Evolutionary conservation across 257 asterid species (phyloP), one percentile per base, ranked within the genome.

Genomic region (Solanum dulcamara): DNA sequence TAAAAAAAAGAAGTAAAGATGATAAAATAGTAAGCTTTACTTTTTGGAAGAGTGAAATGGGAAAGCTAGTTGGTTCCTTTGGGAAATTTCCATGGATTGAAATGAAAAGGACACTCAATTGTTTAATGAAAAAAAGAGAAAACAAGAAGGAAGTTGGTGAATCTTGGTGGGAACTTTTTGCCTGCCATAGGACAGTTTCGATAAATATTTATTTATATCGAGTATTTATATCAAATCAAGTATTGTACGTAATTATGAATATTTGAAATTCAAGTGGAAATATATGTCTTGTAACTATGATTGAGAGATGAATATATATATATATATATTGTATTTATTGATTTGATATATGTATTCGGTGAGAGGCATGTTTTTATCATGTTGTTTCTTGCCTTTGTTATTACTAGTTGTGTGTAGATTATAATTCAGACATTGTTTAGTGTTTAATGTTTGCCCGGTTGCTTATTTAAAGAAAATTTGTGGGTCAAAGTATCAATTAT

Each of bases 91-190:
- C 62, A 68, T 37, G 91, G 88, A 84, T 64, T 85, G 57, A 42
- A 74, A 59, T 87, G 88, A 88, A 85, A 77, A 90, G 83, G 84
- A 88, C 89, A 79, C 87, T 86, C 89, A 81, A 26, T 44, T 75
- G 85, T 87, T 85, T 88, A 86, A 84, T 88, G 51, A 87, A 89
- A 85, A 85, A 88, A 83, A 68, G 13, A 20, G 77, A 70, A 11
- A 42, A 30, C 55, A 75, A 75, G 7, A 26, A 79, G 77, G 84
- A 82, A 72, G 35, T 80, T 86, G 89, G 90, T 86, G 91, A 67
- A 92, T 93, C 94, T 93, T 93, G 90, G 92, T 89, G 92, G 92
- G 97, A 89, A 88, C 88, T 89, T 89, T 84, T 88, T 91, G 97
- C 92, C 92, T 87, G 92, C 93, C 93, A 86, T 32, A 88, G 90